Conservation (phyloP, 192 early-diverging fungal genomes). For the Rhizoclosmatium globosum region DNA sequence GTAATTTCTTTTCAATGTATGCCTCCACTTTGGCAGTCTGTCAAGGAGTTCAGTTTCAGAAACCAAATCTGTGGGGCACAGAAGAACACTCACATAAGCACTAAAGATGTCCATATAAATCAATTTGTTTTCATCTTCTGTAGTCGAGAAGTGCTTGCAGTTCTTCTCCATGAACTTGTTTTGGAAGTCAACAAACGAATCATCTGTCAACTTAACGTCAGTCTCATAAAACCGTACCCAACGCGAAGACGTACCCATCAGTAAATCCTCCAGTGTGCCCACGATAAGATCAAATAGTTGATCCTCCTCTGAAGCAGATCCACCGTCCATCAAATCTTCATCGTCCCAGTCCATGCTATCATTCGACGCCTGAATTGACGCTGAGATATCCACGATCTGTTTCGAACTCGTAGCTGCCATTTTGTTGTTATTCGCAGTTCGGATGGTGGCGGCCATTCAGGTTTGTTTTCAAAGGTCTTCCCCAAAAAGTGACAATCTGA, state of each 20-base stretch:
- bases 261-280: conserved; percentile 59
- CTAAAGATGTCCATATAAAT: conserved; percentile 64
- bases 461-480: neutral
- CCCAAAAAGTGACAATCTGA: neutral
- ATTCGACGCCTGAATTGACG: neutral
- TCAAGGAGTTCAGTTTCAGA: conserved; percentile 6
- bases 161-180: conserved; percentile 50
- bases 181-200: conserved; percentile 52
- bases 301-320: conserved; percentile 37
- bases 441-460: conserved; percentile 29
- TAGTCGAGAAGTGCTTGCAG: conserved; percentile 44
- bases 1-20: too few species aligned
- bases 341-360: conserved; percentile 11
- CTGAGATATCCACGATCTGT: conserved; percentile 21
- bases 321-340: neutral
- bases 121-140: conserved; percentile 66
- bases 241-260: conserved; percentile 49
- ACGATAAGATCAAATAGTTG: conserved; percentile 55
- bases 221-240: neutral
- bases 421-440: neutral
- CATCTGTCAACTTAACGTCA: conserved; percentile 33
- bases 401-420: neutral
- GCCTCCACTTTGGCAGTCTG: conserved; percentile 50
- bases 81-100: conserved; percentile 49
- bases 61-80: neutral